Percentiles rank a stretch among this genome's conserved stretches.
Evolutionary conservation across 208 protist genomes (phyloP).

Genomic region (Leishmania lainsoni): DNA sequence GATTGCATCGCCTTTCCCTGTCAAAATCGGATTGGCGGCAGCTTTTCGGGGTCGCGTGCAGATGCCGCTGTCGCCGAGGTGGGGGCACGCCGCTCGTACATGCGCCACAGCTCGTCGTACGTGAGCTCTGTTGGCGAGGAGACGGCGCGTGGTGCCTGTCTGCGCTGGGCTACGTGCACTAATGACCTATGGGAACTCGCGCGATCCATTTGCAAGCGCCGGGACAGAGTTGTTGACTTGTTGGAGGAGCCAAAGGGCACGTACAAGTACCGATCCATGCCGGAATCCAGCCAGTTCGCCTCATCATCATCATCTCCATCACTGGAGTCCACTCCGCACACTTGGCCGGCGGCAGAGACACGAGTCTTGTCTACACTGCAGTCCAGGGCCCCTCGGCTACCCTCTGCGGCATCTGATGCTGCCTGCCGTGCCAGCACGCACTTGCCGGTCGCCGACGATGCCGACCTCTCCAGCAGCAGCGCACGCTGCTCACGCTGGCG

Average conservation of each 20-base stretch:
- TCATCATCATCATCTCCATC: constrained; percentile 3
- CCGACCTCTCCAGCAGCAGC: constrained; percentile 11
- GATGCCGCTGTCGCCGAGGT: background rate
- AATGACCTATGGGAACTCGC: background rate
- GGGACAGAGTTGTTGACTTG: background rate
- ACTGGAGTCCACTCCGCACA: background rate
- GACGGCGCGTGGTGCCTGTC: background rate
- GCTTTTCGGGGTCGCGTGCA: constrained; percentile 4
- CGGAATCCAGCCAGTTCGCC: constrained; percentile 5
- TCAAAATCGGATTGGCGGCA: constrained; percentile 36
- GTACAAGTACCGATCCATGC: constrained; percentile 9
- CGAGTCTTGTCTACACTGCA: background rate
- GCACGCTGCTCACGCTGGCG: constrained; percentile 32
- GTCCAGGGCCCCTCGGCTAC: background rate
- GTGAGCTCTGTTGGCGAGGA: constrained; percentile 17
- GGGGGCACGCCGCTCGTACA: constrained; percentile 50
- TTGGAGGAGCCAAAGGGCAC: background rate
- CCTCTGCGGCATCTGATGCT: background rate
- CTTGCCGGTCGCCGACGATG: constrained; percentile 5
- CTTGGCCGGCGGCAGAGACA: background rate
- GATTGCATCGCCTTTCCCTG: background rate
- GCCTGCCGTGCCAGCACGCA: background rate
- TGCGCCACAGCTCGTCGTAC: constrained; percentile 49
- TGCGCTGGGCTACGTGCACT: background rate
- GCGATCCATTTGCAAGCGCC: background rate